Base-by-base conservation (phyloP, 2,329 filamentous ascomycete species). In the Venturia oleaginea region DNA sequence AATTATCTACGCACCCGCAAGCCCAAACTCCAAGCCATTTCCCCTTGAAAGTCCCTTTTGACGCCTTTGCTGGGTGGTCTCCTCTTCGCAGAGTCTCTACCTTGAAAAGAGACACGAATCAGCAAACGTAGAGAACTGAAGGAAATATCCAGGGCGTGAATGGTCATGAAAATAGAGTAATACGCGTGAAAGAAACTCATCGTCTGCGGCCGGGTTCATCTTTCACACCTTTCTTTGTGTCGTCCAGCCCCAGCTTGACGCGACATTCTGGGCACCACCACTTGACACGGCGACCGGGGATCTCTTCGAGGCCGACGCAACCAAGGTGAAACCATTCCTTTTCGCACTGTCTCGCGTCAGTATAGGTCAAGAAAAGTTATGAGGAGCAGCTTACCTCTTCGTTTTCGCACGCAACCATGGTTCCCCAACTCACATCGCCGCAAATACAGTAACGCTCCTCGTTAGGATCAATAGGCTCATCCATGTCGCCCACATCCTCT, bases 291-390 rank as follows among this genome's bases (percentile, higher is more conserved):
- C 88, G 81, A 2, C 86, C 83, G 13, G 90, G 89, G 66, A 89
- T 84, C 30, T 86, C 83, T 7, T 81, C 79, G 40, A 94, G 78
- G 5, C 82, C 86, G 6, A 94, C 88, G 71, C 90, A 94, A 67
- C 86, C 85, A 48, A 94, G 81, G 72, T 94, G 90, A 73, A 93
- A 94, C 90, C 90, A 94, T 74, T 93, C 89, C 67, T 86, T 85
- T 69, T 90, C 86, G 76, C 90, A 94, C 76, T 89, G 78, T n/a
- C 15, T 60, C 46, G 48, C 46, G 64, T 61, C 54, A 19, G 32
- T 4, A 64, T n/a, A 24, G 17, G 60, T 72, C 65, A 43, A 10
- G 2, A 22, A 27, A 19, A 34, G 17, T 30, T 19, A 13, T 10
- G 8, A 72, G 7, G 8, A 43, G 65, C 64, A 63, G 78, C 85